Conservation (phyloP, 2,329 filamentous ascomycete genomes). For the Fusarium azukiicola region DNA sequence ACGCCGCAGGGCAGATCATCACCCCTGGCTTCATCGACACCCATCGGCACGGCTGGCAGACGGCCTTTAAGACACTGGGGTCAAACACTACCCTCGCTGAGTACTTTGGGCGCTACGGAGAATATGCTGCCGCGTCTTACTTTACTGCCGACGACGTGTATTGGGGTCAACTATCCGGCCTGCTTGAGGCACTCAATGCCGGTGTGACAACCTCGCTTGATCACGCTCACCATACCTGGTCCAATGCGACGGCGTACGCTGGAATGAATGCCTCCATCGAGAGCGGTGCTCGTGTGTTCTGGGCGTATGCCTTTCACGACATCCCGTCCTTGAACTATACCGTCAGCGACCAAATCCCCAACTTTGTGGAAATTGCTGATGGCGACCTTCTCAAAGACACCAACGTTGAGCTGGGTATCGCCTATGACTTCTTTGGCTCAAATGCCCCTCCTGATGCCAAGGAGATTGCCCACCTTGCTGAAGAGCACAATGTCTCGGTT, state of each 20-base stretch:
- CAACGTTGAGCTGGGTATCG: constrained; percentile 64
- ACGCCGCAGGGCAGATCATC: constrained; percentile 73
- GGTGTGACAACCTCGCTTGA: constrained; percentile 76
- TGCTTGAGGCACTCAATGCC: constrained; percentile 73
- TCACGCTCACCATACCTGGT: constrained; percentile 74
- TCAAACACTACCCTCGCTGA: constrained; percentile 73
- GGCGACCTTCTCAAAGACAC: constrained; percentile 52
- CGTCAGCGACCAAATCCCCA: constrained; percentile 61
- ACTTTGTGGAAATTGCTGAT: constrained; percentile 63
- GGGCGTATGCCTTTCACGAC: constrained; percentile 67
- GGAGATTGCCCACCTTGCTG: constrained; percentile 59
- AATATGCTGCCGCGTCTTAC: constrained; percentile 55
- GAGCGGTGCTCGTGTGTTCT: constrained; percentile 72
- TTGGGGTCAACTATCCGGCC: constrained; percentile 67
- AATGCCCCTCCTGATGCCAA: constrained; percentile 54
- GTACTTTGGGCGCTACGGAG: constrained; percentile 68
- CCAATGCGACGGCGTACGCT: constrained; percentile 64
- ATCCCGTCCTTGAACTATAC: constrained; percentile 55
- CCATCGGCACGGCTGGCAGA: constrained; percentile 78
- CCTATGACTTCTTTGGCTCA: constrained; percentile 64
- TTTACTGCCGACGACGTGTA: constrained; percentile 70
- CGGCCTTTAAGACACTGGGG: constrained; percentile 73
- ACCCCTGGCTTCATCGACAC: constrained; percentile 78
- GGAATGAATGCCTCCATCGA: constrained; percentile 70
- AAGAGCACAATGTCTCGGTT: constrained; percentile 65